Percentiles rank a stretch among this genome's conserved stretches.
Conservation (phyloP, 768 basidiomycete species). For the Mycena alexandri region DNA sequence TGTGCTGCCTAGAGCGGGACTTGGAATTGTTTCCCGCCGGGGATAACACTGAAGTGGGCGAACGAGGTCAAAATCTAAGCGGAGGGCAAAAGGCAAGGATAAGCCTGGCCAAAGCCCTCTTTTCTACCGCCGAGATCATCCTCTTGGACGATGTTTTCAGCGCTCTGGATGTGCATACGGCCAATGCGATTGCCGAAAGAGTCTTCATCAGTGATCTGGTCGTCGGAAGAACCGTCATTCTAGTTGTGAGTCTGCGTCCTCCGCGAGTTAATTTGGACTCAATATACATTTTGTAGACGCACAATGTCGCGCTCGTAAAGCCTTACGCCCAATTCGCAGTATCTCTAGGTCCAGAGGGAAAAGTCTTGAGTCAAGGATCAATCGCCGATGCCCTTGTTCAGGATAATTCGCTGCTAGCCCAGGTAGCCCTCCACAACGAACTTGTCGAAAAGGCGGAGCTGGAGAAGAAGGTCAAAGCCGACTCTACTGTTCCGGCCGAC, state of each 20-base stretch:
- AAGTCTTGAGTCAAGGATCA: conserved; percentile 60
- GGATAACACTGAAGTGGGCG: not conserved
- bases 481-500: conserved; percentile 29
- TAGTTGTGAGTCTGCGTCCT: conserved; percentile 66
- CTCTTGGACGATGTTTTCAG: conserved; percentile 81
- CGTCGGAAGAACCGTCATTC: conserved; percentile 82
- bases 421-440: conserved; percentile 44
- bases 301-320: conserved; percentile 45
- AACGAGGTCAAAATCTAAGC: conserved; percentile 35
- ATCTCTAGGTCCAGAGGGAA: conserved; percentile 66
- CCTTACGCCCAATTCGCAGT: conserved; percentile 44
- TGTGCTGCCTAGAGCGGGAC: conserved; percentile 78
- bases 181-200: conserved; percentile 45
- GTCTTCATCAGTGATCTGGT: conserved; percentile 87
- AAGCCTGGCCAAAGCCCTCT: conserved; percentile 60
- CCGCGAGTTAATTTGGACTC: not conserved
- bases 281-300: conserved; percentile 49
- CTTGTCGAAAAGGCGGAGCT: conserved; percentile 39
- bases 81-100: conserved; percentile 63
- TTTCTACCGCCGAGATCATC: conserved; percentile 66
- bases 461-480: conserved; percentile 43
- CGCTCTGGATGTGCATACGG: conserved; percentile 57
- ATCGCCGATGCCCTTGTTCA: conserved; percentile 60
- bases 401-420: conserved; percentile 50
- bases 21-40: conserved; percentile 58